Percentiles rank a stretch among this genome's conserved stretches.
These are phyloP conservation scores for Aegilops sharonensis DNA, from an alignment of 176 grass and related monocot species.

Conservation along the genomic window DNA sequence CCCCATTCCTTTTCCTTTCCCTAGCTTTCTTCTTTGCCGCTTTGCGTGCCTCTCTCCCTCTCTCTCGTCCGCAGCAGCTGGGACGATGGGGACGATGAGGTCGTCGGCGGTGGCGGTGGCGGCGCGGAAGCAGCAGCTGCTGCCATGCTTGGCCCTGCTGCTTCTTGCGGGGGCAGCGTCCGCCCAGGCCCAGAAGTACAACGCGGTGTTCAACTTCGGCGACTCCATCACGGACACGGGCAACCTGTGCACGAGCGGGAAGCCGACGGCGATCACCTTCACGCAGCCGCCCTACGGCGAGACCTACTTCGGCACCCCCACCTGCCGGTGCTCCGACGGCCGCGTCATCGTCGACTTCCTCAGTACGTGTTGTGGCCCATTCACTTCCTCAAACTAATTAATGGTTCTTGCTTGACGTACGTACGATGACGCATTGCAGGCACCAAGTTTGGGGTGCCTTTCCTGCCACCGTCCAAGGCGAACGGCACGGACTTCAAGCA, in stretches of 20 bases:
- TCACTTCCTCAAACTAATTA: too few relatives aligned
- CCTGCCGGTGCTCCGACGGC: constrained; percentile 63
- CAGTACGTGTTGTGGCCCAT: not conserved
- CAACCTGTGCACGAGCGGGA: constrained; percentile 57
- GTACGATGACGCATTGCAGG: not conserved
- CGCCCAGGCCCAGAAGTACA: constrained; percentile 37
- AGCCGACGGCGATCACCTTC: constrained; percentile 58
- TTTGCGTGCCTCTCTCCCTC: not conserved
- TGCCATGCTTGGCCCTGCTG: not conserved
- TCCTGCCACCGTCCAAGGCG: constrained; percentile 59
- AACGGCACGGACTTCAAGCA: constrained; percentile 46
- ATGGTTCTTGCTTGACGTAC: not conserved
- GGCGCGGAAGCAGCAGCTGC: not conserved
- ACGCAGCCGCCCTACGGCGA: constrained; percentile 68
- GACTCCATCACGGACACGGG: constrained; percentile 78
- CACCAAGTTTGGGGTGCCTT: constrained; percentile 44
- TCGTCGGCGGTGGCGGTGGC: too few relatives aligned
- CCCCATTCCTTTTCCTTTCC: not conserved
- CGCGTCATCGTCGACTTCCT: constrained; percentile 67
- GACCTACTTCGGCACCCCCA: constrained; percentile 67
- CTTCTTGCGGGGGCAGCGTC: not conserved
- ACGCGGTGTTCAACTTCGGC: constrained; percentile 73
- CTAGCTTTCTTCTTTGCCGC: not conserved
- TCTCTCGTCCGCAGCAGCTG: not conserved
- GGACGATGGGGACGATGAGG: not conserved